phyloP scores from a whole-genome alignment of 768 basidiomycete species.

The Podaxis rugospora region DNA sequence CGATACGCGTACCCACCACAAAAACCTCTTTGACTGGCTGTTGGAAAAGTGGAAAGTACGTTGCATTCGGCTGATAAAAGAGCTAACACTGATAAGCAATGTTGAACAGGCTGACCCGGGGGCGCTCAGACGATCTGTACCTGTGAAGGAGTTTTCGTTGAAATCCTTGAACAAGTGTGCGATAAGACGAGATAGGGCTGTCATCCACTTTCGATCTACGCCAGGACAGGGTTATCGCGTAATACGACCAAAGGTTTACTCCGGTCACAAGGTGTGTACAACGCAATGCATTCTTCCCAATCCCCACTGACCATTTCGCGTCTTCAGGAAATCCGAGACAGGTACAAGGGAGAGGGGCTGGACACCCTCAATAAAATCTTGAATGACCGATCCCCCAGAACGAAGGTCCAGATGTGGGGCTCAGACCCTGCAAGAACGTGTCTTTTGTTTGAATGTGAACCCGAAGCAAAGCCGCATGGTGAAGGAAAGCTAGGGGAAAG shows the following conservation, averaged over 20 bases:
- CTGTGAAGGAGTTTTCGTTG: neutral
- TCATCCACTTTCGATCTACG: neutral
- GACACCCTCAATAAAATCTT: neutral
- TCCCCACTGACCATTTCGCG: neutral
- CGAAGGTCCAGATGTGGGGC: neutral
- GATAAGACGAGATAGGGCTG: conserved; percentile 1
- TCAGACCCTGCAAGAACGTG: neutral
- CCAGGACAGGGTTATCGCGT: neutral
- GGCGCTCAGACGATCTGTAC: neutral
- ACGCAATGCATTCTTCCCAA: neutral
- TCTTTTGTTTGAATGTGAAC: neutral
- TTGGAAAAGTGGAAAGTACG: neutral
- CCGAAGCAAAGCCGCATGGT: neutral
- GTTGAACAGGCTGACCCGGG: neutral
- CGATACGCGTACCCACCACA: neutral
- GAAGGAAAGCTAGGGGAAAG: neutral
- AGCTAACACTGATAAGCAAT: neutral
- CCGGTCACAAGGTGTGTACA: neutral
- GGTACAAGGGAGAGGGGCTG: neutral
- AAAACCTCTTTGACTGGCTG: conserved; percentile 3
- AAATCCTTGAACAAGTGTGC: neutral
- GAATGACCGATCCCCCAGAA: neutral
- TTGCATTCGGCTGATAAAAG: neutral
- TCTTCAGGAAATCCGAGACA: neutral
- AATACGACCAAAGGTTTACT: conserved; percentile 4